phyloP scores from a whole-genome alignment of 306 rosid species.

The Casuarina cunninghamiana region DNA sequence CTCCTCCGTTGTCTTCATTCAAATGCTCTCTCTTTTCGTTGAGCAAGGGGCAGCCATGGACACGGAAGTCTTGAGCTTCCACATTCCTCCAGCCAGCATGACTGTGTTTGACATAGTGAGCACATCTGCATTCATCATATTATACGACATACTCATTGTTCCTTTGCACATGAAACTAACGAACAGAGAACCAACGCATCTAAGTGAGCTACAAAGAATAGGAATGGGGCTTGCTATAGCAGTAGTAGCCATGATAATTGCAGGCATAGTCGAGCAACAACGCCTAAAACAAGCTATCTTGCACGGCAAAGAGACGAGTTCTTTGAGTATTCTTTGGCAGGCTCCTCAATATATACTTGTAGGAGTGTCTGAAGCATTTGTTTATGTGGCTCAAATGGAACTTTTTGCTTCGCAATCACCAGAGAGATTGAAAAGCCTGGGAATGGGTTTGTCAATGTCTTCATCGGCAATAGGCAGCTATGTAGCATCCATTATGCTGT shows the following conservation, averaged over 20 bases:
- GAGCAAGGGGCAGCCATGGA: constrained; percentile 66
- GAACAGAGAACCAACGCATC: constrained; percentile 44
- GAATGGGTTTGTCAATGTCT: constrained; percentile 56
- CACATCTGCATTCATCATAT: constrained; percentile 47
- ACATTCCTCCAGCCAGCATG: constrained; percentile 67
- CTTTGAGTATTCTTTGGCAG: constrained; percentile 63
- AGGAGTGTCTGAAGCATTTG: constrained; percentile 55
- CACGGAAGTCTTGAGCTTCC: constrained; percentile 35
- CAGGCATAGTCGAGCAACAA: constrained; percentile 48
- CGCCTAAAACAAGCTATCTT: constrained; percentile 30
- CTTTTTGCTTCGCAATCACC: constrained; percentile 53
- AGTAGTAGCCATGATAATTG: constrained; percentile 42
- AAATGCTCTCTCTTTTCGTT: constrained; percentile 58
- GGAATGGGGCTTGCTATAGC: constrained; percentile 53
- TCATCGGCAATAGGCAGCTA: constrained; percentile 58
- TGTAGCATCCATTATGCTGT: constrained; percentile 47
- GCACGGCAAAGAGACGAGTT: constrained; percentile 37
- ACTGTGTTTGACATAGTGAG: constrained; percentile 57
- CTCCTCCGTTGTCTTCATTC: constrained; percentile 58
- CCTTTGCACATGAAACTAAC: constrained; percentile 37
- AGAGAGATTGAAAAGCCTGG: constrained; percentile 55
- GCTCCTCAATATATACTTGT: constrained; percentile 58
- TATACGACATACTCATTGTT: constrained; percentile 38
- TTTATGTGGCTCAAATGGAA: constrained; percentile 61
- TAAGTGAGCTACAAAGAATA: constrained; percentile 44